Evolutionary conservation across 805 yeast species (phyloP).

Genomic region (Teunomyces aglyptinius): DNA sequence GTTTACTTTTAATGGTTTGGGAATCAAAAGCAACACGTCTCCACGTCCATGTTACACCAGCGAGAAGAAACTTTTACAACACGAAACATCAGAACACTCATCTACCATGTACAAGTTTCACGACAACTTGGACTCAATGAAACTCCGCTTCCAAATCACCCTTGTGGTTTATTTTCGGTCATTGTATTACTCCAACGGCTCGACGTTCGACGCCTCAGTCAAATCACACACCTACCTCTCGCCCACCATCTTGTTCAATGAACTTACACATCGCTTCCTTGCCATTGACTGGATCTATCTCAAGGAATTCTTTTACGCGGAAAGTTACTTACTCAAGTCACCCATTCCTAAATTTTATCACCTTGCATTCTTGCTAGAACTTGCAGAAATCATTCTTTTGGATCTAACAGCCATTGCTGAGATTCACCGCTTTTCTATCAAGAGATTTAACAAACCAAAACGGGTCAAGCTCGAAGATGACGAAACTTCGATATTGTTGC

Average conservation of each 20-base stretch:
- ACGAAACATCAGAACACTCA: slow-evolving; percentile 14
- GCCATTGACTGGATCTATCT: slow-evolving; percentile 11
- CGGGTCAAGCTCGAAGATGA: not conserved
- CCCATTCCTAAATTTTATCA: slow-evolving; percentile 8
- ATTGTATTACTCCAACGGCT: slow-evolving; percentile 12
- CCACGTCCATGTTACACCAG: slow-evolving; percentile 25
- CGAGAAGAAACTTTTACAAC: slow-evolving; percentile 22
- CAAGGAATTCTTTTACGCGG: slow-evolving; percentile 12
- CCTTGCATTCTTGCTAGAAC: slow-evolving; percentile 8
- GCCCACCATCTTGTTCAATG: slow-evolving; percentile 9
- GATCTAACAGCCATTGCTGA: slow-evolving; percentile 14
- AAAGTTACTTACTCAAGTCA: not conserved
- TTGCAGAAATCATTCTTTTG: slow-evolving; percentile 10
- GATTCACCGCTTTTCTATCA: slow-evolving; percentile 6
- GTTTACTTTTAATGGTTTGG: slow-evolving; percentile 28
- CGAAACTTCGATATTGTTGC: not conserved
- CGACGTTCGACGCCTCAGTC: slow-evolving; percentile 3
- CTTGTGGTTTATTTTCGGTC: slow-evolving; percentile 18
- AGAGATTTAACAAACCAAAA: not conserved
- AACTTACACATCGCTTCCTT: slow-evolving; percentile 11
- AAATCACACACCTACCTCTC: slow-evolving; percentile 9
- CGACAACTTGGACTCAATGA: slow-evolving; percentile 30
- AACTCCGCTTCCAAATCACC: slow-evolving; percentile 21
- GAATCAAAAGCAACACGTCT: slow-evolving; percentile 9
- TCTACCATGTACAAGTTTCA: slow-evolving; percentile 7